These are phyloP conservation scores for Neonectria punicea DNA, from an alignment of 2,329 filamentous ascomycete species.

Conservation along the genomic window DNA sequence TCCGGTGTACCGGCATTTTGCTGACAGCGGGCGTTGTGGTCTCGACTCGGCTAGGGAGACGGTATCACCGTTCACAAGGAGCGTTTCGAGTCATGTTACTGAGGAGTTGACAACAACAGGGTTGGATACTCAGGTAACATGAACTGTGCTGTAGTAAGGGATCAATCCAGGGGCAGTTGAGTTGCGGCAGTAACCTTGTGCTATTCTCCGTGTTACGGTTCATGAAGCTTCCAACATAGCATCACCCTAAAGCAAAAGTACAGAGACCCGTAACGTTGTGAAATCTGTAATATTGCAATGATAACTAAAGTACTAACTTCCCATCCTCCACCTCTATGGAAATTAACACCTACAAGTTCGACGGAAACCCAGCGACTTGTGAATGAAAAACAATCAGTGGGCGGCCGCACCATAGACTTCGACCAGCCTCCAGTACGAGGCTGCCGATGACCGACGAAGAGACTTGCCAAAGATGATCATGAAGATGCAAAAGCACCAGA, in stretches of 20 bases:
- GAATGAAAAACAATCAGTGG: slow-evolving; percentile 11
- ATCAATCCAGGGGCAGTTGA: not conserved
- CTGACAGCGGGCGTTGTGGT: no score
- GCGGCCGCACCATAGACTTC: slow-evolving; percentile 24
- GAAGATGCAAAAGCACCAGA: slow-evolving; percentile 28
- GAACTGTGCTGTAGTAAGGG: no score
- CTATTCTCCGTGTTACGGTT: not conserved
- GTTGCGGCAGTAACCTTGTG: no score
- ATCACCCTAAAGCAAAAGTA: not conserved
- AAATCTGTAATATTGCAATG: no score
- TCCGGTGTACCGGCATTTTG: not conserved
- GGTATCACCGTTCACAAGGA: not conserved
- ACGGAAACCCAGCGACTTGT: no score
- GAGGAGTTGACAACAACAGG: not conserved
- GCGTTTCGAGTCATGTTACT: not conserved
- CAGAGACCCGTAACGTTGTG: not conserved
- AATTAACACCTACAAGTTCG: not conserved
- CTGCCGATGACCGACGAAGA: slow-evolving; percentile 25
- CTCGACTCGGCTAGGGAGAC: no score
- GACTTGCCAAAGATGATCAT: slow-evolving; percentile 33
- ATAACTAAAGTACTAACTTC: no score
- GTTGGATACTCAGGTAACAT: no score
- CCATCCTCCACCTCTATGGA: no score
- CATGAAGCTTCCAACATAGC: not conserved
- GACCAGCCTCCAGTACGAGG: slow-evolving; percentile 35